Conservation (phyloP, 768 basidiomycete genomes). For the Pleurotus sapidus region DNA sequence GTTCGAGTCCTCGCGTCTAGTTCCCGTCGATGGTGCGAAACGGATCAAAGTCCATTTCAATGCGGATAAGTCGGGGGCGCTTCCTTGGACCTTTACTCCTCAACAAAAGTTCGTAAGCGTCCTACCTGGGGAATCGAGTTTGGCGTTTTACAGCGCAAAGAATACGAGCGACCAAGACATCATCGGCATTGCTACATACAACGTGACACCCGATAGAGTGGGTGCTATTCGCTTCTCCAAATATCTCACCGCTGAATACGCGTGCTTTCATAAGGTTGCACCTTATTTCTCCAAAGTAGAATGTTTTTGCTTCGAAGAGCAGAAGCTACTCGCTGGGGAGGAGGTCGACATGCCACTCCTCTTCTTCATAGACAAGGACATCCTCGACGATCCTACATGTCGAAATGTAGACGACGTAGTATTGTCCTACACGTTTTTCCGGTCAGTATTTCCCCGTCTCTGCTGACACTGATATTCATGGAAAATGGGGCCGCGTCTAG, state of each 20-base stretch:
- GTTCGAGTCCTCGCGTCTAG: slow-evolving; percentile 82
- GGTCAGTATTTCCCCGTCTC: slow-evolving; percentile 43
- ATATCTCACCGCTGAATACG: background rate
- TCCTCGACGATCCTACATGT: slow-evolving; percentile 89
- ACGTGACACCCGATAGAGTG: slow-evolving; percentile 97
- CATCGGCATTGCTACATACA: slow-evolving; percentile 98
- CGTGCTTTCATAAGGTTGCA: slow-evolving; percentile 63
- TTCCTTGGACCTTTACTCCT: slow-evolving; percentile 93
- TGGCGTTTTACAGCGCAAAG: slow-evolving; percentile 55
- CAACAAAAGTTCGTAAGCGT: slow-evolving; percentile 89
- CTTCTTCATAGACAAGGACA: slow-evolving; percentile 98
- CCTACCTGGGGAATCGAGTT: slow-evolving; percentile 90
- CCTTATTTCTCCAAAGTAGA: slow-evolving; percentile 99
- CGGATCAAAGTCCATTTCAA: slow-evolving; percentile 96
- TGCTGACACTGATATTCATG: background rate
- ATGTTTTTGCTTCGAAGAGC: slow-evolving; percentile 99
- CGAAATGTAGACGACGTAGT: slow-evolving; percentile 88
- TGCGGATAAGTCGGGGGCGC: slow-evolving; percentile 82
- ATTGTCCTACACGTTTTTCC: slow-evolving; percentile 97
- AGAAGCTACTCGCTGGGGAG: slow-evolving; percentile 90
- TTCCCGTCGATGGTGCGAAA: slow-evolving; percentile 63
- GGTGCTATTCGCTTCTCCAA: slow-evolving; percentile 21
- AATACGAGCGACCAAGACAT: slow-evolving; percentile 6
- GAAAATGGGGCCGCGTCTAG: slow-evolving; percentile 33
- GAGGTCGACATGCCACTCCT: slow-evolving; percentile 98